Percentiles rank a stretch among this genome's conserved stretches.
These are phyloP conservation scores for Rhizoclosmatium sp. DNA, from an alignment of 192 early-diverging fungal species.

Conservation along the genomic window DNA sequence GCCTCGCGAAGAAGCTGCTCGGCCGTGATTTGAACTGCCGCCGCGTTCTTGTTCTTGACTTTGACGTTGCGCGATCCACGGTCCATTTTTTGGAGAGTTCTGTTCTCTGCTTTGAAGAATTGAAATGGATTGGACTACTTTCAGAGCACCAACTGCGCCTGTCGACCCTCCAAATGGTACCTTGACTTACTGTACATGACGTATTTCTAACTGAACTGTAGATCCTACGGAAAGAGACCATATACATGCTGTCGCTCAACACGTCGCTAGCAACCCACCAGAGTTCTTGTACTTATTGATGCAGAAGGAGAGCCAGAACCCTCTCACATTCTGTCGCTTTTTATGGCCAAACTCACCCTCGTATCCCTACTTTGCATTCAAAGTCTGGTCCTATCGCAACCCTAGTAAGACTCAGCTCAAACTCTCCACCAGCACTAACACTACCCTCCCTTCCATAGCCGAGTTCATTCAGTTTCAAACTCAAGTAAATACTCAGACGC, in stretches of 20 bases:
- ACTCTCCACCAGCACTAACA: neutral
- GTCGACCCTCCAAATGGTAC: neutral
- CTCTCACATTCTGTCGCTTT: neutral
- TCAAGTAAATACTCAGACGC: neutral
- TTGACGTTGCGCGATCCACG: neutral
- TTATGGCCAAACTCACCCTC: slow-evolving; percentile 13
- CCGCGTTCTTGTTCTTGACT: slow-evolving; percentile 98
- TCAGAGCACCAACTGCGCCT: neutral
- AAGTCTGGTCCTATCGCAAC: slow-evolving; percentile 16
- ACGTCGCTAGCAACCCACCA: neutral
- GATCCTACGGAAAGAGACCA: neutral
- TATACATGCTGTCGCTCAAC: slow-evolving; percentile 1
- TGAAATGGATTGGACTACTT: neutral
- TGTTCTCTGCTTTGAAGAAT: neutral
- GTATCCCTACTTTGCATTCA: slow-evolving; percentile 23
- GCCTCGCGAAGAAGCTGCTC: slow-evolving; percentile 98
- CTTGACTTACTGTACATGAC: neutral
- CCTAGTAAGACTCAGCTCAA: neutral
- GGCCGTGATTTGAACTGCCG: slow-evolving; percentile 97
- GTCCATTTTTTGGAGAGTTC: too few species aligned
- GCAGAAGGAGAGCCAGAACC: slow-evolving; percentile 2
- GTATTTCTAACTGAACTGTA: neutral
- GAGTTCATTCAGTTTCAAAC: neutral
- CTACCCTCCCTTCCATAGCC: neutral
- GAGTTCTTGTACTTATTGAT: slow-evolving; percentile 11